A percentile compares a stretch with the other conserved stretches of the same genome.
Conservation (phyloP, 495 filamentous ascomycete species). For the Penicillium mononematosum region DNA sequence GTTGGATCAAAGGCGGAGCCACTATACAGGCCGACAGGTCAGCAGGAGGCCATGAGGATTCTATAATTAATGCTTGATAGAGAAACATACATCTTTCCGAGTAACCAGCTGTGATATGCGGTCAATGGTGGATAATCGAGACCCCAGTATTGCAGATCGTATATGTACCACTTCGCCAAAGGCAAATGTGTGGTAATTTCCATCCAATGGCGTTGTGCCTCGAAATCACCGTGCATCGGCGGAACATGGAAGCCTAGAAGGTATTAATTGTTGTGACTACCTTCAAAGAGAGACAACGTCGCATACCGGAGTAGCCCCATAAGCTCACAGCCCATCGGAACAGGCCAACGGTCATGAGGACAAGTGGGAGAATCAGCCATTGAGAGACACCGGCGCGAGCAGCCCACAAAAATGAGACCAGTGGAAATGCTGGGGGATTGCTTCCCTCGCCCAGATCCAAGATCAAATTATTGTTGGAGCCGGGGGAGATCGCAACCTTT, state of each 20-base stretch:
- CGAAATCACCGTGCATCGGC: conserved; percentile 95
- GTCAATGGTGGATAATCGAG: conserved; percentile 97
- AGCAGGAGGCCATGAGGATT: conserved; percentile 17
- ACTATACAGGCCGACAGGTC: conserved; percentile 31
- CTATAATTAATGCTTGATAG: not conserved
- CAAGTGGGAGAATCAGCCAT: conserved; percentile 87
- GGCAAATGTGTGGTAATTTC: conserved; percentile 88
- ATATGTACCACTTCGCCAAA: conserved; percentile 93
- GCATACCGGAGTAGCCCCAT: conserved; percentile 89
- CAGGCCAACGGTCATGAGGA: conserved; percentile 85
- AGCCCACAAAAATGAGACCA: conserved; percentile 90
- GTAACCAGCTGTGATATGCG: conserved; percentile 93
- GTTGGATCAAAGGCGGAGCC: conserved; percentile 72
- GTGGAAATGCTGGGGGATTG: conserved; percentile 67
- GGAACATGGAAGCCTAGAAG: conserved; percentile 70
- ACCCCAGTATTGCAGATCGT: conserved; percentile 96
- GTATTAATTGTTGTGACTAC: conserved; percentile 16
- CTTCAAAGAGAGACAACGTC: not conserved
- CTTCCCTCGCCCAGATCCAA: conserved; percentile 39
- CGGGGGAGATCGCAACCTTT: conserved; percentile 47
- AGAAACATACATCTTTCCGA: conserved; percentile 70
- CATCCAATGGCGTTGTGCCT: conserved; percentile 99
- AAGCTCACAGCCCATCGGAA: conserved; percentile 90
- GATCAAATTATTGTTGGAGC: conserved; percentile 52
- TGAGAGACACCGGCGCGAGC: conserved; percentile 78